A percentile compares a stretch with the other conserved stretches of the same genome.
Evolutionary conservation across 2,329 filamentous ascomycete genomes (phyloP).

Genomic region (Paramyrothecium roridum): DNA sequence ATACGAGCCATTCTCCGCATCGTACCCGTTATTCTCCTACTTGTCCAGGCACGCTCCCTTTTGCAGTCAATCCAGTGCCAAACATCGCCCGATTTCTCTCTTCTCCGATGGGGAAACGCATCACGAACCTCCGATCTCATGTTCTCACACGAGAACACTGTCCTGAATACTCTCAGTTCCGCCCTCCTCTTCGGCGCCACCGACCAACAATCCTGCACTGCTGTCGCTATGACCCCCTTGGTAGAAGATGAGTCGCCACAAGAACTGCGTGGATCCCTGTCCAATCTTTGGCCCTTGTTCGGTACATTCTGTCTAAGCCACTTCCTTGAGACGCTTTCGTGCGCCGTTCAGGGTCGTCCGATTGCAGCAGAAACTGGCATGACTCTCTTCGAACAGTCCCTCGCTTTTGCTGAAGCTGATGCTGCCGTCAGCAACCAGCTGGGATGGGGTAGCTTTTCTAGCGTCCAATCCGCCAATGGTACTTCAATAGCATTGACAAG

Average conservation of each 20-base stretch:
- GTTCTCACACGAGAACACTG: slow-evolving; percentile 66
- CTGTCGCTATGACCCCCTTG: slow-evolving; percentile 65
- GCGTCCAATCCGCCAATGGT: slow-evolving; percentile 34
- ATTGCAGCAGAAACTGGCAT: slow-evolving; percentile 87
- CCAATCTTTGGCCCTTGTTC: slow-evolving; percentile 72
- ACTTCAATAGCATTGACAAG: slow-evolving; percentile 49
- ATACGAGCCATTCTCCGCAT: slow-evolving; percentile 68
- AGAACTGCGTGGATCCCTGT: slow-evolving; percentile 72
- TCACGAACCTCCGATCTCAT: slow-evolving; percentile 64
- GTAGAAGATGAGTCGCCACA: slow-evolving; percentile 46
- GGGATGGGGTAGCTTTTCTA: slow-evolving; percentile 63
- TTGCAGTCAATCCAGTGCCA: slow-evolving; percentile 90
- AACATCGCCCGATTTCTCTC: slow-evolving; percentile 70
- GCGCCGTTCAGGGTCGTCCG: slow-evolving; percentile 79
- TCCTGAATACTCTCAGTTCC: slow-evolving; percentile 71
- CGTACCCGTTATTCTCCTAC: slow-evolving; percentile 67
- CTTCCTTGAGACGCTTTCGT: slow-evolving; percentile 84
- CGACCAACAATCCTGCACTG: slow-evolving; percentile 71
- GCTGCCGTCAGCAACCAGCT: slow-evolving; percentile 79
- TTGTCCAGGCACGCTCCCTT: slow-evolving; percentile 64
- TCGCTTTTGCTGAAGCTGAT: slow-evolving; percentile 95
- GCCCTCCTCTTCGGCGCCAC: slow-evolving; percentile 68
- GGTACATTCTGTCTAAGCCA: slow-evolving; percentile 70
- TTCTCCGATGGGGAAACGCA: slow-evolving; percentile 66
- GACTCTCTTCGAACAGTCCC: slow-evolving; percentile 93